Conservation (phyloP, 345 rosid species). For the Ricinus communis region DNA sequence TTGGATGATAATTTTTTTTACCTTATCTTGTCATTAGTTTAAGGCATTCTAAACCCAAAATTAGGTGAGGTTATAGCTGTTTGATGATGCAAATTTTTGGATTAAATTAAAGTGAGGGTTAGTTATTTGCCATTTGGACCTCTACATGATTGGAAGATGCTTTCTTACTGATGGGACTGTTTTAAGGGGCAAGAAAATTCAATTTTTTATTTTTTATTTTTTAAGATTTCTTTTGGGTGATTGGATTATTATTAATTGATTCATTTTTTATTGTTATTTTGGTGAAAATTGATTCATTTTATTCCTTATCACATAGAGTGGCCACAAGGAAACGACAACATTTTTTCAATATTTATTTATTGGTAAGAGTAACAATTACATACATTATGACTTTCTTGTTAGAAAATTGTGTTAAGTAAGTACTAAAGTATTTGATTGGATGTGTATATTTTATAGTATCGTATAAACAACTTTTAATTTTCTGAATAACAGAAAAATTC, state of each 20-base stretch:
- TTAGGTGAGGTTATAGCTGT: constrained; percentile 30
- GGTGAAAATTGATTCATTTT: too few relatives aligned
- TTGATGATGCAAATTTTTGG: constrained; percentile 30
- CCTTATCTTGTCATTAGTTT: constrained; percentile 32
- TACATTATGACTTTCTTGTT: not conserved
- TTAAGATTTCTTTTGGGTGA: not conserved
- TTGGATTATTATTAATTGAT: not conserved
- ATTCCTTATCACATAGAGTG: not conserved
- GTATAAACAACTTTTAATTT: too few relatives aligned
- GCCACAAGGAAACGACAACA: not conserved
- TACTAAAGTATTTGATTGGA: too few relatives aligned
- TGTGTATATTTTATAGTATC: too few relatives aligned
- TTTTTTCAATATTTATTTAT: too few relatives aligned
- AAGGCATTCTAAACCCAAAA: constrained; percentile 10
- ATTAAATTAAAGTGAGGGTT: constrained; percentile 27
- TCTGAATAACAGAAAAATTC: too few relatives aligned
- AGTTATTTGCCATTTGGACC: not conserved
- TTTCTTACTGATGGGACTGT: constrained; percentile 4
- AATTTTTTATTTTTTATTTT: not conserved
- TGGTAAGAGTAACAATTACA: not conserved
- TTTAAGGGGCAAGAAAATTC: not conserved
- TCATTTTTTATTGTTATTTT: not conserved
- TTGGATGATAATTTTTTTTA: constrained; percentile 10
- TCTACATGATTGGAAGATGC: constrained; percentile 7
- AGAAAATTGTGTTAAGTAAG: too few relatives aligned